Conservation (phyloP, 305 asterid genomes). For the Fraxinus xanthoxyloides region DNA sequence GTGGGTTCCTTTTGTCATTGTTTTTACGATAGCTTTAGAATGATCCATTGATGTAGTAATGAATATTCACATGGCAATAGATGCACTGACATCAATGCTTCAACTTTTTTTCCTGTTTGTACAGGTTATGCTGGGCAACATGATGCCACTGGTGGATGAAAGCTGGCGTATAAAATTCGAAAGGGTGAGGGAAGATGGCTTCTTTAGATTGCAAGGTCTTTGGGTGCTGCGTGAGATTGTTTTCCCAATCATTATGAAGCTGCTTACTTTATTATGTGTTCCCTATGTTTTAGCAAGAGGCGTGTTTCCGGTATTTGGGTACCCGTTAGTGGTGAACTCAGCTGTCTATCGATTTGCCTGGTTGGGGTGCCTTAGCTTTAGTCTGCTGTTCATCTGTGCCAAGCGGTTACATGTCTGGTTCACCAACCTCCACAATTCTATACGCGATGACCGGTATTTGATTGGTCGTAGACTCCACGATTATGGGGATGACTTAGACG, state of each 20-base stretch:
- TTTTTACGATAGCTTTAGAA: background rate
- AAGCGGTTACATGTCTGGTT: slow-evolving; percentile 97
- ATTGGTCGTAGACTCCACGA: slow-evolving; percentile 91
- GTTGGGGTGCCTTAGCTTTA: slow-evolving; percentile 83
- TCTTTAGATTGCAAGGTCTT: slow-evolving; percentile 88
- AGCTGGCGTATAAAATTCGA: slow-evolving; percentile 91
- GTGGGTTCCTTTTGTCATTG: background rate
- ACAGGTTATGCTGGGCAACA: slow-evolving; percentile 93
- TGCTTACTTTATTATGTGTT: slow-evolving; percentile 87
- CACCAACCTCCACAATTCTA: slow-evolving; percentile 89
- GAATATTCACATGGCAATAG: background rate
- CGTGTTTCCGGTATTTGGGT: slow-evolving; percentile 81
- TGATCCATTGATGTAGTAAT: background rate
- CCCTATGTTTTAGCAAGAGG: slow-evolving; percentile 91
- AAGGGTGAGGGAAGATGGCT: slow-evolving; percentile 90
- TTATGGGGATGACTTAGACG: slow-evolving; percentile 52
- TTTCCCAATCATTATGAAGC: slow-evolving; percentile 81
- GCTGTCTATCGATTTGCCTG: slow-evolving; percentile 92
- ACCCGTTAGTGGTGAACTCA: slow-evolving; percentile 85
- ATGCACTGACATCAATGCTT: background rate
- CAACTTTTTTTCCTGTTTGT: background rate
- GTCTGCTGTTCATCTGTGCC: slow-evolving; percentile 68
- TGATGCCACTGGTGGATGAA: slow-evolving; percentile 88
- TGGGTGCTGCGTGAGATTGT: slow-evolving; percentile 93
- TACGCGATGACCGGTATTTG: slow-evolving; percentile 89